Evolutionary conservation across 1,139 yeast genomes (phyloP), one percentile per base, ranked within the genome.

Genomic region (Suhomyces chickasaworum): DNA sequence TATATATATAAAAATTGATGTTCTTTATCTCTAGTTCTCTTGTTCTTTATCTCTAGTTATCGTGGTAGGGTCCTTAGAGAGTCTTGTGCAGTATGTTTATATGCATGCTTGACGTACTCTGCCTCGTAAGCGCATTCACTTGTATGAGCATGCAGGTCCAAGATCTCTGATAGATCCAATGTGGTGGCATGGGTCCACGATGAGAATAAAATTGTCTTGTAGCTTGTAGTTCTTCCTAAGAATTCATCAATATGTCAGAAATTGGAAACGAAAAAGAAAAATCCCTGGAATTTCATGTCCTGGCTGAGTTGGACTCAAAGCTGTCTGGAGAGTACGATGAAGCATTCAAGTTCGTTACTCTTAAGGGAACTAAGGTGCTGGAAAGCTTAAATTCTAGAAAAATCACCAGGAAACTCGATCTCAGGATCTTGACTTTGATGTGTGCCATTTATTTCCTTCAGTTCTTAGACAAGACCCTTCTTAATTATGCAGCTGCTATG

Each of bases 401-500:
- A 8, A 45, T 50, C 1, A 35, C 47, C 22, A 36, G 52, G 23
- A 69, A 68, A 48, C 53, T 71, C 17, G 77, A 71, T 49, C 37
- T 42, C 16, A 52, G 62, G 16, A 61, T 71, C 22, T 47, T 74
- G 39, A 66, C 77, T 0, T 41, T 74, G 10, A 52, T 73, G 37
- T 69, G 75, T 45, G 59, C 66, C 10, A 64, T 72, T 44, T 76
- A 75, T 53, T 71, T 75, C 48, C 59, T 75, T 25, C 79, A 74
- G 52, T 75, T 69, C 53, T 57, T 77, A 39, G 81, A 77, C 51
- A 76, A 76, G 53, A 62, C 72, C 6, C 59, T 73, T 7, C 58
- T 75, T 34, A 73, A 73, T 51, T 76, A 74, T 56, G 74, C 81
- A 2, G 77, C 79, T 1, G 80, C 77, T 1, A 76, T 77, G 80